Evolutionary conservation across 371 early-diverging fungal species (phyloP).

Genomic region (Sporodiniella umbellata): DNA sequence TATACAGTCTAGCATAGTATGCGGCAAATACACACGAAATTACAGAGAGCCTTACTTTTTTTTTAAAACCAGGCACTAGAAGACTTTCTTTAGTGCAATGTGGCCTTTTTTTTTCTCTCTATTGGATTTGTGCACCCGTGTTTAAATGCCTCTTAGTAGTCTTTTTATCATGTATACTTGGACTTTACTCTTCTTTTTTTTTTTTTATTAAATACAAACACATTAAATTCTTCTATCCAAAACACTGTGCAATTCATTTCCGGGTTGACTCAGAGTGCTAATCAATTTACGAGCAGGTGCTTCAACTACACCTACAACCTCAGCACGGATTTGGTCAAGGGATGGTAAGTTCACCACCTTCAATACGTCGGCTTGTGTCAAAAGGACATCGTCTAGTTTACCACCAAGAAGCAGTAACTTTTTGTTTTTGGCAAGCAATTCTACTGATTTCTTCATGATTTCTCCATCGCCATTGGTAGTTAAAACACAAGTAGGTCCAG

Average conservation of each 20-base stretch:
- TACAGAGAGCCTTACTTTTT: too few relatives aligned
- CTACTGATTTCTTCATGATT: constrained; percentile 45
- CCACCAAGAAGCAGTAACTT: constrained; percentile 65
- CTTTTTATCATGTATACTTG: too few relatives aligned
- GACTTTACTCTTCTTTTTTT: not conserved
- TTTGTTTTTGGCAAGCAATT: constrained; percentile 53
- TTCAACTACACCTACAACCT: constrained; percentile 57
- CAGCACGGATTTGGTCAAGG: constrained; percentile 48
- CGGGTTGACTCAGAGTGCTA: constrained; percentile 45
- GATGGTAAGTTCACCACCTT: constrained; percentile 58
- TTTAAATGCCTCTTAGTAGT: not conserved
- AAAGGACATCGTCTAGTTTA: constrained; percentile 52
- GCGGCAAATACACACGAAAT: too few relatives aligned
- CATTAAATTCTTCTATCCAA: constrained; percentile 39
- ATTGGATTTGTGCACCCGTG: too few relatives aligned
- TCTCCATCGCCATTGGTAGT: constrained; percentile 40
- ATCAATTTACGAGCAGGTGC: constrained; percentile 56
- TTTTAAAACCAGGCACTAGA: too few relatives aligned
- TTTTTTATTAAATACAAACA: constrained; percentile 5
- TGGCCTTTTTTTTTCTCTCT: too few relatives aligned
- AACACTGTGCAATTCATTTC: constrained; percentile 44
- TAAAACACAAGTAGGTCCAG: constrained; percentile 58
- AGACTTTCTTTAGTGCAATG: too few relatives aligned
- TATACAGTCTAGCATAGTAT: too few relatives aligned
- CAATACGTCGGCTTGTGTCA: constrained; percentile 52